Evolutionary conservation across 345 rosid species (phyloP).

Genomic region (Rubroshorea leprosula): DNA sequence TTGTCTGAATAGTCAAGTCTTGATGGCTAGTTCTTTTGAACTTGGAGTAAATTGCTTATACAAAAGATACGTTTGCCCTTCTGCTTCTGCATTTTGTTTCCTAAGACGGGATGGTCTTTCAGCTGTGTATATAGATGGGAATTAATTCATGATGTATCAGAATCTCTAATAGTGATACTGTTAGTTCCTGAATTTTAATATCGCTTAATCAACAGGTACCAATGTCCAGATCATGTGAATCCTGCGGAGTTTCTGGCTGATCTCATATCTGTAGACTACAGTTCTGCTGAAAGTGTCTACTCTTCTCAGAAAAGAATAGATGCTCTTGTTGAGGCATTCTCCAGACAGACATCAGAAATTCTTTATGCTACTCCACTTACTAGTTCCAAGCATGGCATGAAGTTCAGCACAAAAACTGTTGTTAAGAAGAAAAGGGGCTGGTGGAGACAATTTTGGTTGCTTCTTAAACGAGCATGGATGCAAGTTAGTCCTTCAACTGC

Average conservation of each 20-base stretch:
- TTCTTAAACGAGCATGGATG: conserved; percentile 93
- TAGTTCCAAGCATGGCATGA: conserved; percentile 26
- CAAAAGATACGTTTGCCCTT: not conserved
- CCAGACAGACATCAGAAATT: conserved; percentile 46
- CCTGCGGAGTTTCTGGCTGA: conserved; percentile 99
- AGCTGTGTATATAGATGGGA: conserved; percentile 5
- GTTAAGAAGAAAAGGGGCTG: conserved; percentile 54
- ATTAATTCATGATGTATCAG: conserved; percentile 9
- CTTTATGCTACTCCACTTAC: conserved; percentile 66
- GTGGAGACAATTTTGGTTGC: conserved; percentile 89
- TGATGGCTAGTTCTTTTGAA: too few relatives aligned
- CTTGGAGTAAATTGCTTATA: not conserved
- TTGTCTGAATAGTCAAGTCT: too few relatives aligned
- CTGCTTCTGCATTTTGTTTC: not conserved
- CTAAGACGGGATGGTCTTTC: not conserved
- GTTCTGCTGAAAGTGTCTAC: conserved; percentile 71
- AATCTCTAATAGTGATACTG: conserved; percentile 6
- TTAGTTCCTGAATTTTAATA: conserved; percentile 13
- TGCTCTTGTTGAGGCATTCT: conserved; percentile 79
- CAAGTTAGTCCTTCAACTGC: conserved; percentile 49
- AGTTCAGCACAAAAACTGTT: conserved; percentile 29
- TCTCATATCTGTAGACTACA: conserved; percentile 89
- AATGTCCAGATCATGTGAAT: conserved; percentile 79
- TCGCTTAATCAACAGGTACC: conserved; percentile 48
- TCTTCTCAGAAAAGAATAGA: conserved; percentile 80